A percentile compares a stretch with the other conserved stretches of the same genome.
Evolutionary conservation across 192 early-diverging fungal species (phyloP).

Genomic region (Backusella macrospora): DNA sequence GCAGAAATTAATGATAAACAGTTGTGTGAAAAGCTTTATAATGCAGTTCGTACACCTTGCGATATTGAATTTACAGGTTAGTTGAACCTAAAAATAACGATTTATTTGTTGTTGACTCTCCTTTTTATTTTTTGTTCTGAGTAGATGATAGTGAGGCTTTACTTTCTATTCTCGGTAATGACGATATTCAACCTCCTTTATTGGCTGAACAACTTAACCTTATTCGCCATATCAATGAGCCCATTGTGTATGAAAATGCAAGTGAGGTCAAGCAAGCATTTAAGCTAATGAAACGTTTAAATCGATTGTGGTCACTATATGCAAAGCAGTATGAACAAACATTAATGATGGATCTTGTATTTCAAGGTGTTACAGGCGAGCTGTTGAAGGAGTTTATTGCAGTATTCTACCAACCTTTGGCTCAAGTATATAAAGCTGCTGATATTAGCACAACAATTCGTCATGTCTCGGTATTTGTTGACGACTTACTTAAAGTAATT

Average conservation of each 20-base stretch:
- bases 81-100: neutral
- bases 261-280: constrained; percentile 7
- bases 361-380: constrained; percentile 53
- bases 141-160: constrained; percentile 3
- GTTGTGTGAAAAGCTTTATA: constrained; percentile 51
- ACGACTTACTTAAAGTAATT: constrained; percentile 55
- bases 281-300: constrained; percentile 27
- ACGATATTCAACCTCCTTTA: constrained; percentile 6
- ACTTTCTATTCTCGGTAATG: constrained; percentile 6
- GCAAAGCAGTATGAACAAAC: constrained; percentile 52
- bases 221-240: constrained; percentile 5
- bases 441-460: constrained; percentile 52
- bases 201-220: constrained; percentile 18
- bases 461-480: constrained; percentile 49
- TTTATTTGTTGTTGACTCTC: constrained; percentile 5
- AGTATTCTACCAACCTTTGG: constrained; percentile 58
- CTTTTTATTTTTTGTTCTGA: neutral
- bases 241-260: constrained; percentile 7
- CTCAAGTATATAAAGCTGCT: constrained; percentile 55
- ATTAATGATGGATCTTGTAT: constrained; percentile 49
- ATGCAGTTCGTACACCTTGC: constrained; percentile 37
- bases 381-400: constrained; percentile 51
- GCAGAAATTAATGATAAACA: constrained; percentile 31
- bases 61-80: constrained; percentile 15
- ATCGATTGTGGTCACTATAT: constrained; percentile 49